Evolutionary conservation across 1,139 yeast genomes (phyloP).

Genomic region (Taphrina deformans): DNA sequence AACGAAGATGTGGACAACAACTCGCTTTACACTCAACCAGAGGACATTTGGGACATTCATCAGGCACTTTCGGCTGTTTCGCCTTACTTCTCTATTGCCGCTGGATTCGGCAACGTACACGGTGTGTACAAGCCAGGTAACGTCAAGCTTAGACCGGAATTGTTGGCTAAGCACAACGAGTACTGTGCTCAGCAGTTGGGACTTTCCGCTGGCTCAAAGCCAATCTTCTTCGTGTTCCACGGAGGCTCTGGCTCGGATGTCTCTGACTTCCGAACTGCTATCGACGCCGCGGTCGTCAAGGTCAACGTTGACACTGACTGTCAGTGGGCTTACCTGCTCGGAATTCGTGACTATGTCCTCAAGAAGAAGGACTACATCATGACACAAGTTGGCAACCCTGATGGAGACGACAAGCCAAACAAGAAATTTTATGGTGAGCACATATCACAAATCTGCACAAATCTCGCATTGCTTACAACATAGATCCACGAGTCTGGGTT

Average conservation of each 20-base stretch:
- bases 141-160: slow-evolving; percentile 88
- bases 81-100: slow-evolving; percentile 98
- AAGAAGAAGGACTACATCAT: slow-evolving; percentile 91
- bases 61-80: slow-evolving; percentile 86
- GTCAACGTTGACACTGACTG: slow-evolving; percentile 99
- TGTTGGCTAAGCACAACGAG: slow-evolving; percentile 93
- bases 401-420: slow-evolving; percentile 97
- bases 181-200: slow-evolving; percentile 66
- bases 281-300: slow-evolving; percentile 92
- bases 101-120: slow-evolving; percentile 99
- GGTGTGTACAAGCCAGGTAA: slow-evolving; percentile 99
- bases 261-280: slow-evolving; percentile 87
- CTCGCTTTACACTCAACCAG: slow-evolving; percentile 89
- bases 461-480: neutral
- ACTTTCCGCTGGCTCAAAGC: slow-evolving; percentile 57
- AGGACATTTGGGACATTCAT: slow-evolving; percentile 88
- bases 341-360: slow-evolving; percentile 96
- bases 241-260: slow-evolving; percentile 99
- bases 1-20: slow-evolving; percentile 89
- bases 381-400: slow-evolving; percentile 97
- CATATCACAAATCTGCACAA: too few relatives aligned
- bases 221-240: slow-evolving; percentile 98
- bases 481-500: slow-evolving; percentile 99
- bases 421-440: slow-evolving; percentile 36
- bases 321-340: slow-evolving; percentile 92